These are phyloP conservation scores for Cercospora sp. DNA, from an alignment of 2,329 filamentous ascomycete genomes.

Conservation along the genomic window DNA sequence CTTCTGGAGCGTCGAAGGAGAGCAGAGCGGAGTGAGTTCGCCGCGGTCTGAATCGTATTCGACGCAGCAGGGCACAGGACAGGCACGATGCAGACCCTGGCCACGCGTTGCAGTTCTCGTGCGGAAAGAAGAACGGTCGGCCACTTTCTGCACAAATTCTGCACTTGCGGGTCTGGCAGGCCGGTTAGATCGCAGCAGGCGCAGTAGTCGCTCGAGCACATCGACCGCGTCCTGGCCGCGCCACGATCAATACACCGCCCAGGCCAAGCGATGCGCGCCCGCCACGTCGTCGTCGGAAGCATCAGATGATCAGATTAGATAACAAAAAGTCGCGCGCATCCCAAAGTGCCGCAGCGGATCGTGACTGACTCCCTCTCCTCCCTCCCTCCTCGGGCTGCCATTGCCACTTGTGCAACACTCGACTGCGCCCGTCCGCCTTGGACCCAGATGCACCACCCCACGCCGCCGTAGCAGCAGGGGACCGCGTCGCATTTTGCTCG, in stretches of 20 bases:
- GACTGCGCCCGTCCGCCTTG: not conserved
- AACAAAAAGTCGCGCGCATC: constrained; percentile 7
- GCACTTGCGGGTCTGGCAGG: not conserved
- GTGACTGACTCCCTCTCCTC: not conserved
- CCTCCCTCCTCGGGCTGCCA: not conserved
- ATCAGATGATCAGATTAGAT: constrained; percentile 9
- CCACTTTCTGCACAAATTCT: not conserved
- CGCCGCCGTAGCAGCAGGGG: not conserved
- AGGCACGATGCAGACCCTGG: not conserved
- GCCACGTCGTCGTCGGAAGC: not conserved
- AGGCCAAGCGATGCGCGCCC: not conserved
- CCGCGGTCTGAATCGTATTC: not conserved
- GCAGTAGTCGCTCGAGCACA: not conserved
- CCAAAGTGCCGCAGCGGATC: not conserved
- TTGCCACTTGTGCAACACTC: not conserved
- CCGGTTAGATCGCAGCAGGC: not conserved
- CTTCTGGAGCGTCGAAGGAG: not conserved
- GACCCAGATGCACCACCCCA: not conserved
- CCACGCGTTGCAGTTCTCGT: not conserved
- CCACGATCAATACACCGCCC: not conserved
- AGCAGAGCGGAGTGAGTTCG: not conserved
- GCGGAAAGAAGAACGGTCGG: not conserved
- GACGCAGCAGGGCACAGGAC: not conserved
- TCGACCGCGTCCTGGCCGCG: not conserved
- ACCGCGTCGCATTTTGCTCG: not conserved